A percentile compares a stretch with the other conserved stretches of the same genome.
Evolutionary conservation across 2,329 filamentous ascomycete species (phyloP).

Genomic region (Diplodia corticola): DNA sequence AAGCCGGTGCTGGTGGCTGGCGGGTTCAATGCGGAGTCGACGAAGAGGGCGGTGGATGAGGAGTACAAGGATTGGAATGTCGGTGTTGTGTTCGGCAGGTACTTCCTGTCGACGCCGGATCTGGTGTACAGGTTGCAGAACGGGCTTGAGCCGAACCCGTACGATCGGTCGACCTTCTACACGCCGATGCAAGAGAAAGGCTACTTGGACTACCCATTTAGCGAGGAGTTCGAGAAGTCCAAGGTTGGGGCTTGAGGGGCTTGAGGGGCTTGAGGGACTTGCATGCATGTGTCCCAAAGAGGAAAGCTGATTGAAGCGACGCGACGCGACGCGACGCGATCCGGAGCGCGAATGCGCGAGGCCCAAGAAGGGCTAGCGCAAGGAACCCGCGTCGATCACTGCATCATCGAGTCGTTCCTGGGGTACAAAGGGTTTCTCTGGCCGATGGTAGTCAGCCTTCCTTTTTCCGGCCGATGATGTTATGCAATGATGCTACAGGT

Average conservation of each 20-base stretch:
- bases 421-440: not conserved
- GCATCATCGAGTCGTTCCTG: not conserved
- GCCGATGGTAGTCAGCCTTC: not conserved
- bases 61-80: slow-evolving; percentile 47
- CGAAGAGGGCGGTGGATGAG: slow-evolving; percentile 39
- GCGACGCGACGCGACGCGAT: not conserved
- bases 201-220: slow-evolving; percentile 46
- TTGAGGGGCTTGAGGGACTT: not conserved
- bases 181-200: slow-evolving; percentile 35
- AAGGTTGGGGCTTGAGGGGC: not conserved
- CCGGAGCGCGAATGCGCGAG: not conserved
- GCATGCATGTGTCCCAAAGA: not conserved
- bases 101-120: slow-evolving; percentile 53
- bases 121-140: slow-evolving; percentile 48
- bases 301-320: not conserved
- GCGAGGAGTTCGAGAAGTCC: slow-evolving; percentile 30
- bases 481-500: not conserved
- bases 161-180: slow-evolving; percentile 51
- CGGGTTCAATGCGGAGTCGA: slow-evolving; percentile 43
- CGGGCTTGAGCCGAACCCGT: slow-evolving; percentile 45
- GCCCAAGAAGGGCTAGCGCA: not conserved
- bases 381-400: not conserved
- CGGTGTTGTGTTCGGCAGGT: slow-evolving; percentile 50
- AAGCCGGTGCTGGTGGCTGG: slow-evolving; percentile 43
- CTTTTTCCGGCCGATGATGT: slow-evolving; percentile 1